Evolutionary conservation across 495 filamentous ascomycete genomes (phyloP), one percentile per base, ranked within the genome.

Genomic region (Eremomyces bilateralis): DNA sequence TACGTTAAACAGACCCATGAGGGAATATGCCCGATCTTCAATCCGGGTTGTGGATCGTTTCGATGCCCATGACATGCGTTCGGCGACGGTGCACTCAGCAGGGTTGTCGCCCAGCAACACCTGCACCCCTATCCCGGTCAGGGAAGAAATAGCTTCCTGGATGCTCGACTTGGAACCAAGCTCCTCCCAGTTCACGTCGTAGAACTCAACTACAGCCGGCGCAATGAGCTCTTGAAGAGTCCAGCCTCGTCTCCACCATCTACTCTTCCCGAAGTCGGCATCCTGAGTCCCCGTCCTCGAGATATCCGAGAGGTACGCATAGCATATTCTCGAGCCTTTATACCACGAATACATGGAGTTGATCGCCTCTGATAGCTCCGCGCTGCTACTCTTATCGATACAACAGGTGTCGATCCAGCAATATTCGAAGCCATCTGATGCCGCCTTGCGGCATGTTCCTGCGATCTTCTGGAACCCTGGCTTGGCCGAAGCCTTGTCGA

Each of bases 21-120:
- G 29, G 21, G 3, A 36, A 20, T 39, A 39, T 10, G 36, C 36
- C 3, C 19, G 21, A 29, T 39, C 36, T 35, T 39, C 36, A 4
- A 21, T n/a, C 4, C 31, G 29, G 1, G 2, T 34, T 17, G 36
- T 39, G 13, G 4, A 10, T 17, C 36, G 1, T 2, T 21, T 16
- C 2, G 30, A 36, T 1, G 36, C 36, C 36, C 36, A 39, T 16
- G 36, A 36, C 36, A 39, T 39, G 2, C 4, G 12, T 15, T 39
- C 5, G 4, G 18, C 17, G 4, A 39, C 24, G 6, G 2, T 33
- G 15, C 8, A 4, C 3, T 12, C 13, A 5, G 4, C 3, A n/a
- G n/a, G 18, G 13, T n/a, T 6, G 6, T 4, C 12, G 11, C 31
- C n/a, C 16, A 4, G 12, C 11, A 36, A n/a, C 15, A n/a, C n/a